Base-by-base conservation (phyloP, 139 green algal genomes). In the Haematococcus lacustris region DNA sequence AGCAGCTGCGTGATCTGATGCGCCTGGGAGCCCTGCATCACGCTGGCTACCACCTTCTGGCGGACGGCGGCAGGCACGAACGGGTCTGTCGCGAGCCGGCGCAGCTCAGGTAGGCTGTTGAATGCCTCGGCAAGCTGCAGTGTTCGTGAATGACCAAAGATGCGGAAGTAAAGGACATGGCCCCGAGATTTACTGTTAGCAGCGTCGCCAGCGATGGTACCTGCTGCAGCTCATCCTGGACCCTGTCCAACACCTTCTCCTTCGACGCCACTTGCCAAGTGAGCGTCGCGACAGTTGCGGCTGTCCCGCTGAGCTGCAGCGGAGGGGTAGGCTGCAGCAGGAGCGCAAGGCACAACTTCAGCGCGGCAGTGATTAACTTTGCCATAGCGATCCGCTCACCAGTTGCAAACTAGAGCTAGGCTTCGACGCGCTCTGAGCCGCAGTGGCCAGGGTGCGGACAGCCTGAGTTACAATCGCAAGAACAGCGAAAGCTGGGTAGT, bases 201-300 rank as follows among this genome's bases (percentile, higher is more conserved):
- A n/a, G n/a, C n/a, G n/a, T n/a, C n/a, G n/a, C n/a, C n/a, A n/a
- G n/a, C n/a, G n/a, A n/a, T n/a, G n/a, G 2, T n/a, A 89, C 84
- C 78, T 89, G 84, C 26, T 82, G 78, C n/a, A 89, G 65, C 76
- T 89, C 84, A 34, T 85, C 80, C 74, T 89, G 84, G 7, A 89
- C 80, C 62, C 85, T 85, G 5, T 84, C 76, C 35, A 89, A 69
- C 66, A 83, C 73, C 30, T 84, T 85, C 61, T 86, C 84, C 76
- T 89, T 86, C 5, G 65, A 68, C n/a, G 84, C 80, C 1, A 86
- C 66, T 63, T 83, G 76, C 84, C 84, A 89, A 6, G 75, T 75
- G 9, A 87, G 70, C 3, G 73, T 87, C 3, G 78, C 84, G 34
- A 89, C 79, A 6, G 71, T 76, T 1, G 71, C 80, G 4, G 84